Percentiles rank a stretch among this genome's conserved stretches.
phyloP scores from a whole-genome alignment of 129 eudicot genomes.

The Saussurea involucrata region DNA sequence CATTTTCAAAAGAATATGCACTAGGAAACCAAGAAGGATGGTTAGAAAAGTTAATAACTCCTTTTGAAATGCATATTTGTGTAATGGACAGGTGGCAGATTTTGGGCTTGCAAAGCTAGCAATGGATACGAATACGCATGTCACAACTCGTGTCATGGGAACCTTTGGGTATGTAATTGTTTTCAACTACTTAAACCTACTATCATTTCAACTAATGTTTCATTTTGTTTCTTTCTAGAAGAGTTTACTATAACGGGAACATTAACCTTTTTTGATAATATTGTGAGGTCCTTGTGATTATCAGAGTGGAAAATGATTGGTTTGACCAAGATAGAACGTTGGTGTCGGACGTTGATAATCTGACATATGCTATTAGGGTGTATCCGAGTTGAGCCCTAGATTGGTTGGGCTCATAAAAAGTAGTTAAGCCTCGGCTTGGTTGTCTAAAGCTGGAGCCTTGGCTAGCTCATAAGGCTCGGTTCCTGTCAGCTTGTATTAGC shows the following conservation, averaged over 20 bases:
- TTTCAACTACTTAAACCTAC: neutral
- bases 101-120: conserved; percentile 88
- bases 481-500: neutral
- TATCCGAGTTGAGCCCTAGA: neutral
- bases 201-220: neutral
- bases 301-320: neutral
- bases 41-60: neutral
- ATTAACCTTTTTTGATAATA: neutral
- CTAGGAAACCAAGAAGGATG: neutral
- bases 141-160: conserved; percentile 86
- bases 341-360: neutral
- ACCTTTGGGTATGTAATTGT: conserved; percentile 56
- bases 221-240: neutral
- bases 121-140: conserved; percentile 63
- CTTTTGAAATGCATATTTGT: conserved; percentile 3
- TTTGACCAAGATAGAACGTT: neutral
- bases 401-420: neutral
- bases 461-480: conserved; percentile 1
- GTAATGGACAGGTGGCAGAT: conserved; percentile 64
- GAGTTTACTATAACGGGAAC: neutral
- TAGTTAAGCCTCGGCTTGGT: neutral
- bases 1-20: neutral
- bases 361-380: neutral
- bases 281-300: neutral
- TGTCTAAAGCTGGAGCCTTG: neutral